Conservation (phyloP, 2,329 filamentous ascomycete genomes). For the Aurifilum marmelostoma region DNA sequence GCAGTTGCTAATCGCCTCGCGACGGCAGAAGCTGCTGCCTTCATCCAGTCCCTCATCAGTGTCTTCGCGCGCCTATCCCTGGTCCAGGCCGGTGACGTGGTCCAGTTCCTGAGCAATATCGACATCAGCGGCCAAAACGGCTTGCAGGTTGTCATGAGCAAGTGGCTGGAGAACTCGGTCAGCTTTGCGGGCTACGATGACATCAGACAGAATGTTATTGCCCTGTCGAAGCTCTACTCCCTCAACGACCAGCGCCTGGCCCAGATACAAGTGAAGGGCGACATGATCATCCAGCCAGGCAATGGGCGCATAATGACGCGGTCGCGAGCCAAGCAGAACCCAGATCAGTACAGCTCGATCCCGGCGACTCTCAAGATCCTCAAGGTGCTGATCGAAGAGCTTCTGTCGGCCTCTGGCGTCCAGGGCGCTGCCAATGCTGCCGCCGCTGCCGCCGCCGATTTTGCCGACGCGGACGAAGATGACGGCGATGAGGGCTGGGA, state of each 20-base stretch:
- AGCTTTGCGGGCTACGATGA: conserved; percentile 98
- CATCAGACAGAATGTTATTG: conserved; percentile 94
- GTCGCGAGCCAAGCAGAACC: conserved; percentile 84
- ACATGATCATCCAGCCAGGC: conserved; percentile 74
- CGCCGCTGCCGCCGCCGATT: conserved; percentile 61
- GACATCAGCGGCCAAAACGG: conserved; percentile 79
- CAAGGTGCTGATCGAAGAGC: conserved; percentile 92
- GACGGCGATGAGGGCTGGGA: conserved; percentile 87
- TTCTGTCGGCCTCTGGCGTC: conserved; percentile 77
- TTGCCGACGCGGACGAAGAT: conserved; percentile 61
- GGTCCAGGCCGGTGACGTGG: conserved; percentile 82
- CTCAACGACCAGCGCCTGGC: conserved; percentile 80
- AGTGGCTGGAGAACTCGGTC: conserved; percentile 97
- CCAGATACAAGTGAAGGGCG: conserved; percentile 85
- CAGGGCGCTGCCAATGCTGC: conserved; percentile 63
- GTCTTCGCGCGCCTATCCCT: conserved; percentile 92
- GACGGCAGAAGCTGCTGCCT: conserved; percentile 79
- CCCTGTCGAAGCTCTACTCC: conserved; percentile 86
- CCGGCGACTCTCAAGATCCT: conserved; percentile 91
- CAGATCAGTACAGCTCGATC: conserved; percentile 86
- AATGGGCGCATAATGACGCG: conserved; percentile 91
- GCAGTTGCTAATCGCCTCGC: conserved; percentile 86
- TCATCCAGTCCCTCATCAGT: conserved; percentile 94
- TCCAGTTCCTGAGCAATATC: conserved; percentile 86
- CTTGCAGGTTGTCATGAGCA: conserved; percentile 85